These are phyloP conservation scores for Penicillium digitatum DNA, from an alignment of 2,329 filamentous ascomycete species.

Conservation along the genomic window DNA sequence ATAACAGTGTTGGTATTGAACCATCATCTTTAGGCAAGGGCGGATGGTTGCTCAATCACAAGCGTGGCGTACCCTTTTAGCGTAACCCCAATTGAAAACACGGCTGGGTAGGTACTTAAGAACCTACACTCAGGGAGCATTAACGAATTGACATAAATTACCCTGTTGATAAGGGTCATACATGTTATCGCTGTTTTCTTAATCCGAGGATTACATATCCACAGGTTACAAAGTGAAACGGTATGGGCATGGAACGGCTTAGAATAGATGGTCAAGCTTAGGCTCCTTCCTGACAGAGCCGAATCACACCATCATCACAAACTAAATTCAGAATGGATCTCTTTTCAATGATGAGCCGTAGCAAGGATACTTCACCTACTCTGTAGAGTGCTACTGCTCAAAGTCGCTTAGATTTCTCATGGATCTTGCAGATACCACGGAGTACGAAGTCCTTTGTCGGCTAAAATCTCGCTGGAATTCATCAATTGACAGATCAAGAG, in stretches of 20 bases:
- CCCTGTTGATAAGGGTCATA: neutral
- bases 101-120: constrained; percentile 10
- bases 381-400: neutral
- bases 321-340: constrained; percentile 2
- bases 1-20: neutral
- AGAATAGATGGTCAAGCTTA: neutral
- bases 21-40: constrained; percentile 6
- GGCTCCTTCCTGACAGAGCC: constrained; percentile 7
- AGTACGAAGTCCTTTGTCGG: neutral
- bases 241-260: neutral
- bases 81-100: constrained; percentile 21
- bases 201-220: neutral
- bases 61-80: constrained; percentile 17
- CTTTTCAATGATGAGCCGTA: neutral
- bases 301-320: constrained; percentile 20
- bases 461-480: neutral
- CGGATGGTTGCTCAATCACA: constrained; percentile 17
- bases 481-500: neutral
- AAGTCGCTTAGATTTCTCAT: neutral
- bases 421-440: neutral
- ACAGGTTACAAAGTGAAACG: constrained; percentile 3
- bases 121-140: neutral
- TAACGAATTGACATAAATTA: neutral
- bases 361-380: neutral
- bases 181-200: neutral